Evolutionary conservation across 164 flowering plant genomes (phyloP), one percentile per base, ranked within the genome.

Genomic region (Annona cherimola): DNA sequence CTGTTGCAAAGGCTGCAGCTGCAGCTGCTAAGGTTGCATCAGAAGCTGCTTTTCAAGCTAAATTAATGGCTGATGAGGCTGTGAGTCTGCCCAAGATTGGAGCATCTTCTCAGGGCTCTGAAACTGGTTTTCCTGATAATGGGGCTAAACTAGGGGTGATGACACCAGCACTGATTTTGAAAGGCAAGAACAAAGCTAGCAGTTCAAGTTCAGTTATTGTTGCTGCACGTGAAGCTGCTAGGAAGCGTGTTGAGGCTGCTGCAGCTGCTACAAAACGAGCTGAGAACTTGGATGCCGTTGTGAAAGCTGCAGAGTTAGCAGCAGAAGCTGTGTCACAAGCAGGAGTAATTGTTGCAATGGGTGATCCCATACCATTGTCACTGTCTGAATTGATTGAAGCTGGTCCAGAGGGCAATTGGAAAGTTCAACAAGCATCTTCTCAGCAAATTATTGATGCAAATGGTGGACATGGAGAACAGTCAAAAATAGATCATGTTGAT

Each of bases 1-100:
- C 96, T 68, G 96, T 96, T 82, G 98, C 99, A 20, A 93, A 88
- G 84, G 98, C 97, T 11, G 99, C 99, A 2, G 92, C 99, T 57
- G 99, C 98, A 3, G 94, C 94, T 77, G 99, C 99, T 70, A 88
- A 85, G 83, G 83, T 96, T 80, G 99, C 99, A 69, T 84, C 87
- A 20, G 89, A 82, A 81, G 98, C 97, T 79, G 97, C 97, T 66
- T 72, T 91, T 81, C 98, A 93, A 82, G 98, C 97, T 64, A 88
- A 93, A 79, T 39, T 84, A 60, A 87, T 96, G 98, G 93, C 89
- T 72, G 97, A 90, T 67, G 97, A 92, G 75, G 88, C 84, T 68
- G 66, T 91, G 67, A 40, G 57, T 78, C 68, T 81, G 4, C 71
- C 66, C 81, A 79, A 71, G 54, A 57, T 54, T 65, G 69, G 72